Percentiles rank a stretch among this genome's conserved stretches.
These are phyloP conservation scores for Amniculicola lignicola DNA, from an alignment of 495 filamentous ascomycete genomes.

Conservation along the genomic window DNA sequence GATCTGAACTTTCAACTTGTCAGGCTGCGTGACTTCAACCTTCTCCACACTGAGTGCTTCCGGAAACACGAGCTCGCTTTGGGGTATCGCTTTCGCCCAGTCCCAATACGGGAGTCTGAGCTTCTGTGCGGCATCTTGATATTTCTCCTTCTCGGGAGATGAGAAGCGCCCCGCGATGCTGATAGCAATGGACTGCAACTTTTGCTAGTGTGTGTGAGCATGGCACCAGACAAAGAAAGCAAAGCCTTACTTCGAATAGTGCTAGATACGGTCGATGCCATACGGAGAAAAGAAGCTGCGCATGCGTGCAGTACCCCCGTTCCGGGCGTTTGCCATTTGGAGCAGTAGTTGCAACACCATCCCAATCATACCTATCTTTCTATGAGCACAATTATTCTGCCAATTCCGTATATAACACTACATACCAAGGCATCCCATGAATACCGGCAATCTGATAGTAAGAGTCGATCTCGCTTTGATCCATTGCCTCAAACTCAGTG, in stretches of 20 bases:
- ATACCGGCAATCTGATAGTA: slow-evolving; percentile 39
- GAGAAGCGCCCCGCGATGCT: slow-evolving; percentile 17
- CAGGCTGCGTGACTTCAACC: slow-evolving; percentile 17
- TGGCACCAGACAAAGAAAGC: no score
- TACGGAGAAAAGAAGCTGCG: slow-evolving; percentile 13
- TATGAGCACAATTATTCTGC: background rate
- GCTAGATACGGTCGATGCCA: slow-evolving; percentile 27
- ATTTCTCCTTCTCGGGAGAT: background rate
- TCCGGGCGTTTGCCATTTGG: background rate
- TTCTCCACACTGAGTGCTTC: slow-evolving; percentile 4
- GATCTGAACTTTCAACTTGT: slow-evolving; percentile 12
- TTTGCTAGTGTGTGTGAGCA: slow-evolving; percentile 13
- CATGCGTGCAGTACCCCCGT: slow-evolving; percentile 23
- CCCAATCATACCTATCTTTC: slow-evolving; percentile 13
- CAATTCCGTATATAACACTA: no score
- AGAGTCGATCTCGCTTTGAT: slow-evolving; percentile 29
- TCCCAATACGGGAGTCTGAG: slow-evolving; percentile 27
- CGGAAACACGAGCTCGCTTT: slow-evolving; percentile 9
- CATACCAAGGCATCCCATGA: slow-evolving; percentile 28
- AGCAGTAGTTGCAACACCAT: slow-evolving; percentile 14
- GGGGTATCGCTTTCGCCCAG: slow-evolving; percentile 28
- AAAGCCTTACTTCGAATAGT: slow-evolving; percentile 19
- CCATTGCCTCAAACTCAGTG: slow-evolving; percentile 30
- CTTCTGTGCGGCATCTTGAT: slow-evolving; percentile 17
- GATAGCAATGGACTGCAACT: slow-evolving; percentile 14